Conservation (phyloP, 2,329 filamentous ascomycete species). For the Alternaria burnsii region DNA sequence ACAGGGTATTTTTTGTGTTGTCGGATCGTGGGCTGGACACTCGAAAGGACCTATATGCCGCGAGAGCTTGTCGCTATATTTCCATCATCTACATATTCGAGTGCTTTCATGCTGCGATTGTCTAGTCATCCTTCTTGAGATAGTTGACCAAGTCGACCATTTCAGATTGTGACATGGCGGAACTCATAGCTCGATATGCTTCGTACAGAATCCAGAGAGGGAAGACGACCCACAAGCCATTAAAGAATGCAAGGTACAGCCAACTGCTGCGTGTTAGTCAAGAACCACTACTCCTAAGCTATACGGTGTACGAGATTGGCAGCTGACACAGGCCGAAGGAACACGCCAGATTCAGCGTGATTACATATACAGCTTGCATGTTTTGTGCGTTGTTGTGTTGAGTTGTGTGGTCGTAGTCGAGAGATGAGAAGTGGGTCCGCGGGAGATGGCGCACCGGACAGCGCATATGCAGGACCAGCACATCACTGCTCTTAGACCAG, state of each 20-base stretch:
- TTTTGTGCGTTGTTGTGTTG: constrained; percentile 5
- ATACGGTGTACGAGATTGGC: neutral
- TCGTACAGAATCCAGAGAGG: constrained; percentile 66
- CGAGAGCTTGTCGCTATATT: neutral
- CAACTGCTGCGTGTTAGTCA: constrained; percentile 50
- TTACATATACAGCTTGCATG: neutral
- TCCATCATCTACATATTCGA: neutral
- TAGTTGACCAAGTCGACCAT: constrained; percentile 52
- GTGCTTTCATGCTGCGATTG: neutral
- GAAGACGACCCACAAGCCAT: constrained; percentile 68
- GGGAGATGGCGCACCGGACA: constrained; percentile 18
- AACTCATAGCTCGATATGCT: constrained; percentile 57
- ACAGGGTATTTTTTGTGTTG: neutral
- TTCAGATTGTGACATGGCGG: constrained; percentile 47
- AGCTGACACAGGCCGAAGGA: neutral
- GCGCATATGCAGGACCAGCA: constrained; percentile 29
- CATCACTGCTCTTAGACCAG: constrained; percentile 12
- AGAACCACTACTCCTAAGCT: neutral
- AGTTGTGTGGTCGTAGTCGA: constrained; percentile 1
- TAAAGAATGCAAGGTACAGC: constrained; percentile 72
- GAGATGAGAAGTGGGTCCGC: constrained; percentile 27
- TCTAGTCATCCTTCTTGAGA: constrained; percentile 43
- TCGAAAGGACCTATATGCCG: neutral
- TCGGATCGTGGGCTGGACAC: neutral
- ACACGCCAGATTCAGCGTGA: neutral